Percentiles rank a stretch among this genome's conserved stretches.
phyloP scores from a whole-genome alignment of 305 asterid species.

The Rubia peregrina region DNA sequence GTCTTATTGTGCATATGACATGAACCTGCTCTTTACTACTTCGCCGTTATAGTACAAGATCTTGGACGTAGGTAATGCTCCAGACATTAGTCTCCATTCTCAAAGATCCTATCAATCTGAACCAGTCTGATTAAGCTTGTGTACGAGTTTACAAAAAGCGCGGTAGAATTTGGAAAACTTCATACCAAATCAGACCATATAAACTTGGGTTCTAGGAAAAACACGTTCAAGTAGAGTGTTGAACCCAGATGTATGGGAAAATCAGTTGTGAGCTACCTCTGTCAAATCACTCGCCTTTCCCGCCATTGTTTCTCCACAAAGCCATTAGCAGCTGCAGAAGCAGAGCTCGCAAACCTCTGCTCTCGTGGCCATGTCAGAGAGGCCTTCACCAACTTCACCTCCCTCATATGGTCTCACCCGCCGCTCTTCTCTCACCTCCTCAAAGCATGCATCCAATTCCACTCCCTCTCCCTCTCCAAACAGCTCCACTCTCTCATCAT shows the following conservation, averaged over 20 bases:
- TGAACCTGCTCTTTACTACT: not conserved
- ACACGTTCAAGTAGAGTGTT: not conserved
- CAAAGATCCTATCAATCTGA: too few relatives aligned
- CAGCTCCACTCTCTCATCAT: constrained; percentile 67
- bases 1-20: not conserved
- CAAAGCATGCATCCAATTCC: constrained; percentile 47
- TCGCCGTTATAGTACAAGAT: too few relatives aligned
- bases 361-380: constrained; percentile 40
- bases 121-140: too few relatives aligned
- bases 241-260: constrained; percentile 33
- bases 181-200: too few relatives aligned
- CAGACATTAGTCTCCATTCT: too few relatives aligned
- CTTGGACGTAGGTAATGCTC: too few relatives aligned
- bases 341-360: constrained; percentile 42
- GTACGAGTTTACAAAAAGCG: too few relatives aligned
- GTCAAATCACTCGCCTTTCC: constrained; percentile 15
- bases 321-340: constrained; percentile 23
- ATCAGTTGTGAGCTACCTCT: constrained; percentile 9
- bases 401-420: constrained; percentile 45
- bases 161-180: too few relatives aligned
- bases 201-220: too few relatives aligned
- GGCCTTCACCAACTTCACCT: constrained; percentile 41
- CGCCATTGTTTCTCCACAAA: constrained; percentile 29
- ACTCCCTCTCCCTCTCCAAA: constrained; percentile 35
- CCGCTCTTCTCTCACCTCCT: constrained; percentile 57